phyloP scores from a whole-genome alignment of 1,284 basidiomycete species.

The Fomitiporia mediterranea region DNA sequence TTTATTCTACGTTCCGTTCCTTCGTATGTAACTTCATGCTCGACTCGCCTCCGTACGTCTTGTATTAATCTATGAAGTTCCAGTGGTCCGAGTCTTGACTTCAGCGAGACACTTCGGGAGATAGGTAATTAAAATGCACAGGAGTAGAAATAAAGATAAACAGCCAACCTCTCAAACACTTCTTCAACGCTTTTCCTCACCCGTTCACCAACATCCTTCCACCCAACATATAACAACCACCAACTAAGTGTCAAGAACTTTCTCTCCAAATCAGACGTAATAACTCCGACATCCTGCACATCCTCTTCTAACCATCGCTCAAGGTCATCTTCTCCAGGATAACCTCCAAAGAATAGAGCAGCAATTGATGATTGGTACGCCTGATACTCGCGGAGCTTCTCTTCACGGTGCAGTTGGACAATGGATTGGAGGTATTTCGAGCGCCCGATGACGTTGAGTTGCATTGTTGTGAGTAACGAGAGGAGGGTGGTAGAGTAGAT shows the following conservation, averaged over 20 bases:
- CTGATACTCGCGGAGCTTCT: conserved; percentile 46
- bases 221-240: conserved; percentile 89
- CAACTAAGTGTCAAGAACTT: conserved; percentile 84
- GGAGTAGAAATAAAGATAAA: conserved; percentile 1
- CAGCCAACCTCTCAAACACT: conserved; percentile 71
- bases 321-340: conserved; percentile 24
- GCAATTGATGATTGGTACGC: conserved; percentile 38
- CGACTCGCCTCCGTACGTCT: conserved; percentile 70
- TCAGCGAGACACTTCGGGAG: conserved; percentile 64
- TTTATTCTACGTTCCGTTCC: conserved; percentile 53
- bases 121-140: conserved; percentile 8
- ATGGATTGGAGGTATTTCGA: conserved; percentile 76
- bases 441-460: conserved; percentile 81
- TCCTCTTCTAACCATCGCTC: conserved; percentile 21
- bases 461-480: conserved; percentile 75
- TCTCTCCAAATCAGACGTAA: conserved; percentile 58
- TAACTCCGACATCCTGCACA: conserved; percentile 35
- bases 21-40: conserved; percentile 64
- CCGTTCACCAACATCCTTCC: conserved; percentile 74
- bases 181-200: conserved; percentile 74
- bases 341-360: conserved; percentile 30
- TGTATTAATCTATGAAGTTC: conserved; percentile 67
- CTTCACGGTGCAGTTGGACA: conserved; percentile 56
- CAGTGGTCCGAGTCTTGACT: conserved; percentile 60
- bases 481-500: conserved; percentile 81